Conservation (phyloP, 192 early-diverging fungal genomes). For the Funneliformis mosseae region DNA sequence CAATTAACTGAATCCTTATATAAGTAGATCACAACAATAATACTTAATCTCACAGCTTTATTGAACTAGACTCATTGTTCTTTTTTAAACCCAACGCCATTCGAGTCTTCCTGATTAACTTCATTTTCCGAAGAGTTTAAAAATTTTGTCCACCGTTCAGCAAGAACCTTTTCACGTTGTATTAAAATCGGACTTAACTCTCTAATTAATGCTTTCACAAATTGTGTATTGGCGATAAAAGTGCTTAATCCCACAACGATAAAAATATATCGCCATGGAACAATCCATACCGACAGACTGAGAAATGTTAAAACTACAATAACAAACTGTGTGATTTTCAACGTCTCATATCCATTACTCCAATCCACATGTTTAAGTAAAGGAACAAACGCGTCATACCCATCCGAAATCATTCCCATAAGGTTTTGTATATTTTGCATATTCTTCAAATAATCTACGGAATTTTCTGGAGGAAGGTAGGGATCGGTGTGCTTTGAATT, state of each 20-base stretch:
- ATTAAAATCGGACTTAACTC: not conserved
- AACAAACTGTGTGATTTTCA: slow-evolving; percentile 48
- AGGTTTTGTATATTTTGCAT: slow-evolving; percentile 77
- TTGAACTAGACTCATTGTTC: no score
- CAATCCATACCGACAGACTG: slow-evolving; percentile 41
- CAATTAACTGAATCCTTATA: no score
- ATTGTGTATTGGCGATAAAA: slow-evolving; percentile 11
- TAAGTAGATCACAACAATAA: no score
- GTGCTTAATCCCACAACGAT: slow-evolving; percentile 48
- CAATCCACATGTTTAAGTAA: slow-evolving; percentile 54
- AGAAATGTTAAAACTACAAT: slow-evolving; percentile 39
- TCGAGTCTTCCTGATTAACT: not conserved
- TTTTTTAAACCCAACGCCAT: no score
- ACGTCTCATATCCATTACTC: slow-evolving; percentile 50
- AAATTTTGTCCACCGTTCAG: not conserved
- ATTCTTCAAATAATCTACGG: slow-evolving; percentile 68
- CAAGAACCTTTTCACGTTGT: not conserved
- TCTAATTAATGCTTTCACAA: not conserved
- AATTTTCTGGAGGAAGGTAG: slow-evolving; percentile 34
- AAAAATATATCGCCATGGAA: slow-evolving; percentile 53
- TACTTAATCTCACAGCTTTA: no score
- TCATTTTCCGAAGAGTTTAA: not conserved
- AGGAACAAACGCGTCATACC: slow-evolving; percentile 49
- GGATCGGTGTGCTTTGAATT: slow-evolving; percentile 10
- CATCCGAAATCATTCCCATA: slow-evolving; percentile 64